Base-by-base conservation (phyloP, 2,329 filamentous ascomycete species). In the Chaetomium sp. region DNA sequence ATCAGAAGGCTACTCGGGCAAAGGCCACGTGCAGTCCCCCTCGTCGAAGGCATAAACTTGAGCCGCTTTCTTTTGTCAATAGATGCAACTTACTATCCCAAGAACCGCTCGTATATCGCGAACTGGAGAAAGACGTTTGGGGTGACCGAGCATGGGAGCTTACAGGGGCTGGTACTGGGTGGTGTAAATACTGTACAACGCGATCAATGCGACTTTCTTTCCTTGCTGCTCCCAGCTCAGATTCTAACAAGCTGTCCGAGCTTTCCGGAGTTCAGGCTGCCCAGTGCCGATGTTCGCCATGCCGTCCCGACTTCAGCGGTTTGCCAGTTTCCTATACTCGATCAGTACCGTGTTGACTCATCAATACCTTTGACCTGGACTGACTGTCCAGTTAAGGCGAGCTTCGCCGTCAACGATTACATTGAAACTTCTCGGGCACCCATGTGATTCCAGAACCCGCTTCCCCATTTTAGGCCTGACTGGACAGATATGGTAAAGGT, bases 1-100 rank as follows among this genome's bases (percentile, higher is more conserved):
- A 71, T 90, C 90, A 75, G 86, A 90, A 77, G 88, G 87, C 73
- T 96, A 96, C 83, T 81, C 79, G 70, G 92, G 92, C 79, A 85
- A 87, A 76, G 91, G 92, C 74, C 85, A 88, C 80, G 85, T 96
- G 71, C 93, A 96, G 83, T 87, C 85, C 69, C 81, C 84, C 73
- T 82, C 85, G 72, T 81, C 82, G 76, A 77, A 80, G 71, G 73
- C 77, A 73, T 84, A 82, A 80, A 70, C 57, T 47, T 56, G 54
- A 57, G 50, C 56, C 61, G 63, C 59, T 78, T 75, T 74, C 71
- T 69, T 79, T 78, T 78, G 76, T 80, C 70, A 62, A 72, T 78
- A 79, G 75, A 77, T 59, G 64, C 67, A 67, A 58, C 58, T 65
- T 64, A 61, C 70, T 69, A 57, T 31, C 35, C 64, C 65, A 33